These are phyloP conservation scores for Candida silvicultrix DNA, from an alignment of 805 yeast species.

Conservation along the genomic window DNA sequence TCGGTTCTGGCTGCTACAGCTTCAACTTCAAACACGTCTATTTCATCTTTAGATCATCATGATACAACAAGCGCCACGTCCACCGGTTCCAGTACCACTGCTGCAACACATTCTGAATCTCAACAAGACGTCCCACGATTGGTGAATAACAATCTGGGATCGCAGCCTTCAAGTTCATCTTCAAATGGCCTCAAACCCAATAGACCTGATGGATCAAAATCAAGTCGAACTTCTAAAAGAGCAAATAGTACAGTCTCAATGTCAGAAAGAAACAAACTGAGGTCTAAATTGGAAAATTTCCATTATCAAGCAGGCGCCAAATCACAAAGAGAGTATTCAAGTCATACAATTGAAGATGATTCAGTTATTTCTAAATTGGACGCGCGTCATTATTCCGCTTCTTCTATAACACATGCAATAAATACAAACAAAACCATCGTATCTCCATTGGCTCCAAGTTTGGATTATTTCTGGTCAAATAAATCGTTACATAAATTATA, in stretches of 20 bases:
- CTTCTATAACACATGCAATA: constrained; percentile 1
- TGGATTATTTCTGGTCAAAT: constrained; percentile 16
- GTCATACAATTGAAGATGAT: not conserved
- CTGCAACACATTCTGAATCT: not conserved
- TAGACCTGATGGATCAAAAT: not conserved
- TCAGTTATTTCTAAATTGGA: not conserved
- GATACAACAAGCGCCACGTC: not conserved
- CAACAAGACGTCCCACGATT: not conserved
- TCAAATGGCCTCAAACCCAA: not conserved
- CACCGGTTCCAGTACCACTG: not conserved
- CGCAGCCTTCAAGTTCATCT: not conserved
- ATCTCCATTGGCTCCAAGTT: constrained; percentile 7
- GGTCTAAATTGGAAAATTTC: constrained; percentile 11
- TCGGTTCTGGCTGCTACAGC: not conserved
- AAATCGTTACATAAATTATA: constrained; percentile 8
- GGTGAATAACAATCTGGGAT: not conserved
- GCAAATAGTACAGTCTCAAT: constrained; percentile 15
- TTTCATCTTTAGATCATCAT: not conserved
- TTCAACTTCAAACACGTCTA: not conserved
- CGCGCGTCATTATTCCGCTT: constrained; percentile 2
- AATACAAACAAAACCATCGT: not conserved
- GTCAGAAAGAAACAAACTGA: constrained; percentile 20
- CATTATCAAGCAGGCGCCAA: not conserved
- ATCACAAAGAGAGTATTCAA: not conserved
- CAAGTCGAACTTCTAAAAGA: constrained; percentile 13